Evolutionary conservation across 2,329 filamentous ascomycete species (phyloP), one percentile per base, ranked within the genome.

Genomic region (Hypoxylon rubiginosum): DNA sequence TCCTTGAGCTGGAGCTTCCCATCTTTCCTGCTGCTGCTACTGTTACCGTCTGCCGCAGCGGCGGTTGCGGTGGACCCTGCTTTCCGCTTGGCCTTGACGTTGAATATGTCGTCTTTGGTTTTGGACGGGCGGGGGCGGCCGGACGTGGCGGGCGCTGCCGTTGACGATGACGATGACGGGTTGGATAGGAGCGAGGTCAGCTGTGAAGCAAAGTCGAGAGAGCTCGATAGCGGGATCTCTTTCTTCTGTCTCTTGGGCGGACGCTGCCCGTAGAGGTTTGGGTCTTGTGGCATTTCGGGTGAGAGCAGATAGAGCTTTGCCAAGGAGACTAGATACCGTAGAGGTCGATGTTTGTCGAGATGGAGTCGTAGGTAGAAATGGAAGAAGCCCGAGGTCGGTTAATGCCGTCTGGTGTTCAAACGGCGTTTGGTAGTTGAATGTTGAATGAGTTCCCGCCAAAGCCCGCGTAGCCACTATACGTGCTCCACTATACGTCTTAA

Each of bases 141-240:
- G n/a, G 80, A 76, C 6, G 81, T 73, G 15, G 81, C 71, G 9
- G 75, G 52, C 49, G 79, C 64, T 26, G 81, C 80, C n/a, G 79
- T 71, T 64, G 82, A 77, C 62, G 79, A 64, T 62, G 82, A 74
- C 21, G 81, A 70, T 24, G 85, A 50, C 11, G 62, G 50, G 26
- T 46, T 78, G 34, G 85, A 84, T 80, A 97, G 93, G 59, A 97
- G 88, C 49, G 90, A 92, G 72, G 92, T 91, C 68, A 98, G 88
- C 70, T 96, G 92, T 10, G 93, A 92, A n/a, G 92, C 90, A 82
- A 99, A 98, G 76, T 93, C 90, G 58, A 97, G 88, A 48, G 89
- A 91, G 54, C 88, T 89, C 17, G 89, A 91, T 17, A 94, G 88
- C 17, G 89, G 88, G 62, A 92, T 87, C 74, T 91, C 89, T 75